Evolutionary conservation across 768 basidiomycete species (phyloP).

Genomic region (Kondoa subrosea): DNA sequence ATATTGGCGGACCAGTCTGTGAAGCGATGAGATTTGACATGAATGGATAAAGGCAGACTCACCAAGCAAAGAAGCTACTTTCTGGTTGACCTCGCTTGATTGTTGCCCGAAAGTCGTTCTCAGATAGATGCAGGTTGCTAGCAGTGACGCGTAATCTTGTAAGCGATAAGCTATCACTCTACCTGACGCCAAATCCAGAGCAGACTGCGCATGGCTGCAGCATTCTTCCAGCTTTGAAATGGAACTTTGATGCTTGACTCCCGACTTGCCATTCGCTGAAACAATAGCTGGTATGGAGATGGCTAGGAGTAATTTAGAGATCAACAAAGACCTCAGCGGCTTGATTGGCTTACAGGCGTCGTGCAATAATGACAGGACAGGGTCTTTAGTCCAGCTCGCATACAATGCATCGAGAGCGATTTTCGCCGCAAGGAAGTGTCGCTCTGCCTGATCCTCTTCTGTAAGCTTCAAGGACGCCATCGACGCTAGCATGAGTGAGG

Average conservation of each 20-base stretch:
- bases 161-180: neutral
- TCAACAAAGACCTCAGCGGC: neutral
- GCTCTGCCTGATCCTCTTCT: neutral
- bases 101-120: neutral
- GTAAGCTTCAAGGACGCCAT: neutral
- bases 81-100: neutral
- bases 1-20: neutral
- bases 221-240: neutral
- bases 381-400: neutral
- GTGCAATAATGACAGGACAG: neutral
- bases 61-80: neutral
- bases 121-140: neutral
- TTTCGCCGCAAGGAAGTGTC: neutral
- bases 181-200: neutral
- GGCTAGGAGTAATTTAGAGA: neutral
- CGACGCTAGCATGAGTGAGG: neutral
- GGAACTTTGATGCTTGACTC: neutral
- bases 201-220: neutral
- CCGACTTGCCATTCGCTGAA: neutral
- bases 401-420: neutral
- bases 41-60: neutral
- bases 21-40: neutral
- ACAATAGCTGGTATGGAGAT: neutral
- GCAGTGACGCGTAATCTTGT: neutral
- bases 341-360: constrained; percentile 1